phyloP scores from a whole-genome alignment of 495 filamentous ascomycete species.

The Sordaria brevicollis region DNA sequence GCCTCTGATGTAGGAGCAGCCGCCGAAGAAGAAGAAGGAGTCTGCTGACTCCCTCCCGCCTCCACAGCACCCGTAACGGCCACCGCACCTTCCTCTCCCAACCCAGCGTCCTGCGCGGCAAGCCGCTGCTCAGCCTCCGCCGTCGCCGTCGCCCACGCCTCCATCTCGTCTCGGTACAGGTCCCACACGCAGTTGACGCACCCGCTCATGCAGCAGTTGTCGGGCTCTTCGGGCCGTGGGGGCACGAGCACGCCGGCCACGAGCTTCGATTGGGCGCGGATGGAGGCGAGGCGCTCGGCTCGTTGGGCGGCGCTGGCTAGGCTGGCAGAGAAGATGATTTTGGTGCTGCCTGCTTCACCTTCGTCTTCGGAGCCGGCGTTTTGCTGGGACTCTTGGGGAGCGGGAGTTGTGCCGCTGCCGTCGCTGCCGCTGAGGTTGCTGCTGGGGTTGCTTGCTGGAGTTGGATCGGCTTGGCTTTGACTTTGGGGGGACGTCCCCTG shows the following conservation, averaged over 20 bases:
- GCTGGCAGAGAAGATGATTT: slow-evolving; percentile 65
- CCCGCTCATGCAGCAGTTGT: slow-evolving; percentile 98
- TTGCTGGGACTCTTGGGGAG: no score
- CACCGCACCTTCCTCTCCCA: slow-evolving; percentile 1
- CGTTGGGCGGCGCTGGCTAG: slow-evolving; percentile 56
- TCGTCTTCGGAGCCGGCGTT: no score
- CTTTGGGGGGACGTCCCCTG: neutral
- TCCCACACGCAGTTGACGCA: slow-evolving; percentile 99
- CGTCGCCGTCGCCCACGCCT: slow-evolving; percentile 63
- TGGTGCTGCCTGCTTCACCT: neutral
- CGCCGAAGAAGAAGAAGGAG: neutral
- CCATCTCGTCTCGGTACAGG: slow-evolving; percentile 76
- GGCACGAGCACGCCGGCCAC: slow-evolving; percentile 76
- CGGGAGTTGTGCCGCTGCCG: neutral
- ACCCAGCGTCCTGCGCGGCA: slow-evolving; percentile 16
- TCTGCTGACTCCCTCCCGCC: slow-evolving; percentile 3
- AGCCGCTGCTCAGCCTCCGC: slow-evolving; percentile 43
- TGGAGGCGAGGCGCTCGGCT: slow-evolving; percentile 51
- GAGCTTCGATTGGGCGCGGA: slow-evolving; percentile 39
- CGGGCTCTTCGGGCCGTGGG: slow-evolving; percentile 77
- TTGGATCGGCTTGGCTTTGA: neutral
- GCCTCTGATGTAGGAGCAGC: neutral
- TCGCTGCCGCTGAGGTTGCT: neutral
- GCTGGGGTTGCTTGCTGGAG: neutral
- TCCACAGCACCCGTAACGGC: slow-evolving; percentile 11